Percentiles rank a stretch among this genome's conserved stretches.
Conservation (phyloP, 2,329 filamentous ascomycete species). For the Lojkania enalia region DNA sequence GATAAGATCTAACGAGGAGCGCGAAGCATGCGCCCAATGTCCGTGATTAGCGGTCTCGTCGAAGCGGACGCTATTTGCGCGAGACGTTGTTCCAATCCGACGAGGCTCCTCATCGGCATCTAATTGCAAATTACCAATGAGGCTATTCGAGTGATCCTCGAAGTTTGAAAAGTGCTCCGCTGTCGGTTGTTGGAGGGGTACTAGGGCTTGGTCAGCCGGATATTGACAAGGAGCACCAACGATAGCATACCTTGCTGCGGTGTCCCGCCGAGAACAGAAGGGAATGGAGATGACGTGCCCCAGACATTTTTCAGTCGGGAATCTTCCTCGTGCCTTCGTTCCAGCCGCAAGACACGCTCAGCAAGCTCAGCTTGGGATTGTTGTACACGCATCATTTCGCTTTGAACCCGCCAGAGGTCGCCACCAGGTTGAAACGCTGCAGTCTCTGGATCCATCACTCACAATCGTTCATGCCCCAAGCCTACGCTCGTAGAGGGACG, state of each 20-base stretch:
- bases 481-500: background rate
- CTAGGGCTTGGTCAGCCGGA: slow-evolving; percentile 51
- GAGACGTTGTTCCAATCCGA: slow-evolving; percentile 81
- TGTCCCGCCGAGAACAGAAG: slow-evolving; percentile 78
- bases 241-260: slow-evolving; percentile 74
- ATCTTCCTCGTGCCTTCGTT: slow-evolving; percentile 66
- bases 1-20: slow-evolving; percentile 81
- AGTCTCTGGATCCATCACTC: slow-evolving; percentile 64
- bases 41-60: slow-evolving; percentile 93
- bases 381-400: slow-evolving; percentile 64
- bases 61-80: slow-evolving; percentile 96
- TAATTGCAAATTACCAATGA: slow-evolving; percentile 79
- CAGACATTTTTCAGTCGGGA: slow-evolving; percentile 79
- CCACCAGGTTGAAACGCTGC: slow-evolving; percentile 64
- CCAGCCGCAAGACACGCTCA: slow-evolving; percentile 63
- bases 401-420: slow-evolving; percentile 67
- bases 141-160: slow-evolving; percentile 80
- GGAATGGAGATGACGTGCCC: slow-evolving; percentile 83
- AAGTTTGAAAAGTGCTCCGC: slow-evolving; percentile 87
- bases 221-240: background rate
- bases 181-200: slow-evolving; percentile 76
- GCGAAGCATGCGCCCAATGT: slow-evolving; percentile 81
- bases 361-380: slow-evolving; percentile 63
- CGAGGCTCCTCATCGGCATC: slow-evolving; percentile 86
- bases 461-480: slow-evolving; percentile 36